These are phyloP conservation scores for Monilinia aucupariae DNA, from an alignment of 2,329 filamentous ascomycete genomes.

Conservation along the genomic window DNA sequence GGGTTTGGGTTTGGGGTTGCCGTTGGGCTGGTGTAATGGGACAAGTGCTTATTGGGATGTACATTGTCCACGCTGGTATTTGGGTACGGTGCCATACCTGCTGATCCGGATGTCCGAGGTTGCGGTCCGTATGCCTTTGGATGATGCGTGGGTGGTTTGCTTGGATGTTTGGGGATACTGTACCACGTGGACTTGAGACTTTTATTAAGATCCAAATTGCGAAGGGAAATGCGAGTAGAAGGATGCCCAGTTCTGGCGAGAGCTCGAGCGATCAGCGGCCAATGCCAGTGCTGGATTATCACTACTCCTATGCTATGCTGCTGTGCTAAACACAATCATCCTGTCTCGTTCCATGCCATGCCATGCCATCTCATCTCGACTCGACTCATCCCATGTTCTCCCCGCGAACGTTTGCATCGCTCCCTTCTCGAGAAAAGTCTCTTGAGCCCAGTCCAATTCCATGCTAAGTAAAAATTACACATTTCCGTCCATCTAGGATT, in stretches of 20 bases:
- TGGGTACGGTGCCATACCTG: background rate
- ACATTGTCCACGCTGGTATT: background rate
- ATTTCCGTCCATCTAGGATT: constrained; percentile 13
- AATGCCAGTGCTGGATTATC: constrained; percentile 1
- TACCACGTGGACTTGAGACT: too few relatives aligned
- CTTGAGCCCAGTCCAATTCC: background rate
- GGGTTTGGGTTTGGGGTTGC: background rate
- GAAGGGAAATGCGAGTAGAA: background rate
- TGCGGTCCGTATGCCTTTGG: background rate
- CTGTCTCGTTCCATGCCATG: background rate
- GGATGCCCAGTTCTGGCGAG: background rate
- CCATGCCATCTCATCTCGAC: background rate
- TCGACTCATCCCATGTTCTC: background rate
- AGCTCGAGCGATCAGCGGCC: background rate
- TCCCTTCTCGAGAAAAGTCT: background rate
- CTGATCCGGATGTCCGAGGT: constrained; percentile 1
- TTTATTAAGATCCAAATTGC: too few relatives aligned
- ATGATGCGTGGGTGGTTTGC: background rate
- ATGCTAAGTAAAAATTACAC: constrained; percentile 13
- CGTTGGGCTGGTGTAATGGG: background rate
- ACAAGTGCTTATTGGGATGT: too few relatives aligned
- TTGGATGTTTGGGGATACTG: too few relatives aligned
- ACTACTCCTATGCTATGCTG: background rate
- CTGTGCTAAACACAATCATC: too few relatives aligned
- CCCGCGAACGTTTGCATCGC: background rate